A percentile compares a stretch with the other conserved stretches of the same genome.
phyloP scores from a whole-genome alignment of 2,329 filamentous ascomycete species.

The Aspergillus pseudotamarii region DNA sequence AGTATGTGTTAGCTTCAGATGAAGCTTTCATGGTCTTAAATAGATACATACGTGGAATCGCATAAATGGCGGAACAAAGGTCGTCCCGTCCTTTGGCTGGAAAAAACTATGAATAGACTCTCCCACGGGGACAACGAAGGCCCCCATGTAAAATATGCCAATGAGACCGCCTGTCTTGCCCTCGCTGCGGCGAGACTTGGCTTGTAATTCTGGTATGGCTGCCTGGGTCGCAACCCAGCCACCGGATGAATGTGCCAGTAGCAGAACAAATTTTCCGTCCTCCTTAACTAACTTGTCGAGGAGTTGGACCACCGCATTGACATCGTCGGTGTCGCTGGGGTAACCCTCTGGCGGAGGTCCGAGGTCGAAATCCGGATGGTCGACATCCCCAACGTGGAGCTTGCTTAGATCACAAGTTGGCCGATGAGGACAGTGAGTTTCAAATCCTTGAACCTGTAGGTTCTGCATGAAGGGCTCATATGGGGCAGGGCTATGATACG shows the following conservation, averaged over 20 bases:
- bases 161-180: slow-evolving; percentile 28
- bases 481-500: slow-evolving; percentile 30
- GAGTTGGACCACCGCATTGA: not conserved
- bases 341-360: not conserved
- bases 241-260: slow-evolving; percentile 37
- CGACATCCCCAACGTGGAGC: slow-evolving; percentile 55
- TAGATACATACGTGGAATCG: slow-evolving; percentile 28
- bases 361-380: slow-evolving; percentile 8
- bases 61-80: slow-evolving; percentile 28
- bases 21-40: accelerated
- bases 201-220: slow-evolving; percentile 31
- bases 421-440: slow-evolving; percentile 38
- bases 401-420: slow-evolving; percentile 53
- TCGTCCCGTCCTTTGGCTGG: slow-evolving; percentile 28
- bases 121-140: slow-evolving; percentile 34
- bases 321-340: slow-evolving; percentile 7
- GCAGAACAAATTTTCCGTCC: slow-evolving; percentile 31
- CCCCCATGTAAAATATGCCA: slow-evolving; percentile 33
- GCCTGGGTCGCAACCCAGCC: slow-evolving; percentile 39
- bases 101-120: slow-evolving; percentile 36
- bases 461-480: slow-evolving; percentile 31
- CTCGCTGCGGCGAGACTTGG: slow-evolving; percentile 15
- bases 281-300: not conserved
- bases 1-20: not conserved
- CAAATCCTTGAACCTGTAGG: slow-evolving; percentile 27